Evolutionary conservation across 73 alveolate genomes (phyloP).

Genomic region (Tetrahymena elliotti): DNA sequence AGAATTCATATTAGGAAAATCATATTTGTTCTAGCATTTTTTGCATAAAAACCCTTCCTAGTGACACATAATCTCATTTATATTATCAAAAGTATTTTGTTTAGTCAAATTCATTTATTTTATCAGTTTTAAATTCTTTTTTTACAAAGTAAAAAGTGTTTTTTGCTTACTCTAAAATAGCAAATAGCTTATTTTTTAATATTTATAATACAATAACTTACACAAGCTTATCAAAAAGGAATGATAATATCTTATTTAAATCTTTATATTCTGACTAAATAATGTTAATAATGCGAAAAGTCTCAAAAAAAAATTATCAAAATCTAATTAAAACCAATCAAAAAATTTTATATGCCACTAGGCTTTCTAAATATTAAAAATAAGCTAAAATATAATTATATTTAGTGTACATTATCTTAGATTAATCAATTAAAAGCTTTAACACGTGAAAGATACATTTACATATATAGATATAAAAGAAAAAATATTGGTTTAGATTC

Average conservation of each 20-base stretch:
- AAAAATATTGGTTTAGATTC: neutral
- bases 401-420: neutral
- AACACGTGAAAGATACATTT: neutral
- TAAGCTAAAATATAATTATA: neutral
- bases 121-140: neutral
- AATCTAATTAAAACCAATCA: neutral
- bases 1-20: neutral
- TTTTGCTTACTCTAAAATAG: no score
- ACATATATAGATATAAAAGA: neutral
- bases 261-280: no score
- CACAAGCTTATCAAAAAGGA: neutral
- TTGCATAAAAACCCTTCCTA: neutral
- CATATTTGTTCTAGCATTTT: neutral
- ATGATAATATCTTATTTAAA: no score
- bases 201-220: neutral
- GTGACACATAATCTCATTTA: neutral
- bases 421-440: neutral
- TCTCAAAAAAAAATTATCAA: neutral
- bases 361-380: neutral
- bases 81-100: neutral
- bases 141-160: no score
- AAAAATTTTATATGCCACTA: neutral
- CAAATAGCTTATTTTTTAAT: neutral
- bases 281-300: neutral
- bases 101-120: neutral